Percentiles rank a stretch among this genome's conserved stretches.
These are phyloP conservation scores for Camelina sativa DNA, from an alignment of 345 rosid genomes.

Conservation along the genomic window DNA sequence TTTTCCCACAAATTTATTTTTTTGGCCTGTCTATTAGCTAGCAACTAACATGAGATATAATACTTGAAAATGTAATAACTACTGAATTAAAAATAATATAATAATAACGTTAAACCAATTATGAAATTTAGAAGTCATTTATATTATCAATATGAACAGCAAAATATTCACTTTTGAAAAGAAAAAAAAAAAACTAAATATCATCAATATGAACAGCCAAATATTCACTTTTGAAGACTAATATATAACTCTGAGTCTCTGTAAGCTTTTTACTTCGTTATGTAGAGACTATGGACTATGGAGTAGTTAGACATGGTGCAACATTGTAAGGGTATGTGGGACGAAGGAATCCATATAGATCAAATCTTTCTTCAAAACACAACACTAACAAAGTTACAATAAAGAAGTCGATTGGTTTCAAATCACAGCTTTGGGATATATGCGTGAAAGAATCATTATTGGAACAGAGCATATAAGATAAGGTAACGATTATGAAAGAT, in stretches of 20 bases:
- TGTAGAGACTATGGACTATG: background rate
- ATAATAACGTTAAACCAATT: background rate
- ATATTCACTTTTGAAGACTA: background rate
- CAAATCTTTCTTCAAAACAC: background rate
- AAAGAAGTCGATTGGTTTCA: background rate
- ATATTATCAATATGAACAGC: background rate
- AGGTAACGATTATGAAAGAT: constrained; percentile 15
- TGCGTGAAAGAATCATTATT: background rate
- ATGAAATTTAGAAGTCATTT: background rate
- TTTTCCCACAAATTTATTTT: background rate
- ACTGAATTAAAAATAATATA: background rate
- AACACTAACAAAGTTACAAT: background rate
- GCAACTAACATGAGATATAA: background rate
- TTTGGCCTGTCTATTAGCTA: constrained; percentile 1
- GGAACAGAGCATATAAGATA: constrained; percentile 10
- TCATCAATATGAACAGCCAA: background rate
- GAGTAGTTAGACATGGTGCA: background rate
- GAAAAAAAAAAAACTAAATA: background rate
- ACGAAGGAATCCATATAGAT: background rate
- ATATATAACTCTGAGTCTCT: background rate
- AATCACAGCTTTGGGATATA: constrained; percentile 13
- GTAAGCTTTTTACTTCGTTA: background rate
- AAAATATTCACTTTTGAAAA: background rate
- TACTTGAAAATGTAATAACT: background rate
- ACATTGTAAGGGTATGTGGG: background rate